Evolutionary conservation across 176 grass and related monocot species (phyloP).

Genomic region (Ensete ventricosum): DNA sequence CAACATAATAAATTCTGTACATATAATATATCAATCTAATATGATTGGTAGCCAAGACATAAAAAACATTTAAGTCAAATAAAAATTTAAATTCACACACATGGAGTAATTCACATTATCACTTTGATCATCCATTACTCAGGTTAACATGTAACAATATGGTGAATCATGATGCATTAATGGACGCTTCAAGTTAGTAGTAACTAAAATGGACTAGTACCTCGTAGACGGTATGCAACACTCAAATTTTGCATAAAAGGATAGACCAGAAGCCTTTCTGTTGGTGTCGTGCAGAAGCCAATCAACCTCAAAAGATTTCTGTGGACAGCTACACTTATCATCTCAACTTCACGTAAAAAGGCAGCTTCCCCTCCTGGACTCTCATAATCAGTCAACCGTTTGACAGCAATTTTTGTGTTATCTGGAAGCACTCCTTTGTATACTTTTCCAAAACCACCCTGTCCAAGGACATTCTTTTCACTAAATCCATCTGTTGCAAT

Average conservation of each 20-base stretch:
- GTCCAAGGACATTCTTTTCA: slow-evolving; percentile 96
- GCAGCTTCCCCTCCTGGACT: slow-evolving; percentile 91
- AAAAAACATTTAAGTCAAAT: too few species aligned
- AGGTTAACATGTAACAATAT: background rate
- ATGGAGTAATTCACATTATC: background rate
- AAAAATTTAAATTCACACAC: too few species aligned
- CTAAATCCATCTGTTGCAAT: slow-evolving; percentile 73
- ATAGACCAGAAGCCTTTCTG: slow-evolving; percentile 90
- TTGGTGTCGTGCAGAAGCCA: slow-evolving; percentile 93
- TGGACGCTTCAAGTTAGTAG: background rate
- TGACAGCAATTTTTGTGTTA: slow-evolving; percentile 94
- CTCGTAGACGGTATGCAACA: slow-evolving; percentile 90
- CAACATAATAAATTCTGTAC: too few species aligned
- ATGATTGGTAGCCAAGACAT: too few species aligned
- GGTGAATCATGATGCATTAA: background rate
- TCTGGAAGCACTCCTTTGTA: slow-evolving; percentile 94
- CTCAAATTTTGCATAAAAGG: slow-evolving; percentile 98
- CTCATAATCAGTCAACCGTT: slow-evolving; percentile 85
- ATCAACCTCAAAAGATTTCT: slow-evolving; percentile 90
- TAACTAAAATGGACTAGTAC: slow-evolving; percentile 33
- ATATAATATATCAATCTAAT: too few species aligned
- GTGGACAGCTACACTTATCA: slow-evolving; percentile 97
- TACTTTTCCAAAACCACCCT: slow-evolving; percentile 97
- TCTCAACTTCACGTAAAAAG: slow-evolving; percentile 91
- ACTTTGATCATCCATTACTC: background rate